These are phyloP conservation scores for Mucor plumbeus DNA, from an alignment of 371 early-diverging fungal species.

Conservation along the genomic window DNA sequence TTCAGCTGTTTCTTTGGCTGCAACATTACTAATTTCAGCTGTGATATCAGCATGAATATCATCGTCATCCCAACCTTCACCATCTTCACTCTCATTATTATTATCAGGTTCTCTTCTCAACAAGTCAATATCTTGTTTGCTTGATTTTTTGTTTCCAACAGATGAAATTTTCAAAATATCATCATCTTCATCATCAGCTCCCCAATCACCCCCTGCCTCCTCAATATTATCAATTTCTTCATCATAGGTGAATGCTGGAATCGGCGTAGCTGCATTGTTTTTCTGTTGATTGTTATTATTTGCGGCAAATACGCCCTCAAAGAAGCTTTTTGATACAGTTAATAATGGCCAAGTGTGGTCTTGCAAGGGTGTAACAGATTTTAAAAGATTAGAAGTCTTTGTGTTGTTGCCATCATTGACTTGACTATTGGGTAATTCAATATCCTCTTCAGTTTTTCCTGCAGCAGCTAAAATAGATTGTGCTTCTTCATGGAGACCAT, in stretches of 20 bases:
- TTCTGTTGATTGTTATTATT: neutral
- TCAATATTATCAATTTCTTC: neutral
- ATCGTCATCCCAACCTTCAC: neutral
- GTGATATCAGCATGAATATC: neutral
- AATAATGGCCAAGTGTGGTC: neutral
- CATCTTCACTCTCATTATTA: neutral
- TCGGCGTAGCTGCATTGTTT: neutral
- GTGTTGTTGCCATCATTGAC: neutral
- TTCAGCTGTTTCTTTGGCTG: neutral
- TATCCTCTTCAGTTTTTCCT: neutral
- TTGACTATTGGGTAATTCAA: neutral
- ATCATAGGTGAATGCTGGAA: neutral
- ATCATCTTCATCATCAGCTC: neutral
- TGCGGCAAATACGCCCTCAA: constrained; percentile 5
- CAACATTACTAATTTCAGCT: neutral
- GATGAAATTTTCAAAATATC: neutral
- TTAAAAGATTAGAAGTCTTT: neutral
- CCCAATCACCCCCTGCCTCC: neutral
- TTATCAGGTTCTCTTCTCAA: neutral
- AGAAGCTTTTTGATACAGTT: neutral
- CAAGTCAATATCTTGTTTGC: neutral
- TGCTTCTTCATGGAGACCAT: neutral
- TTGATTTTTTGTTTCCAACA: neutral
- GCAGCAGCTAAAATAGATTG: neutral
- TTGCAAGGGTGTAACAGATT: neutral